Percentiles rank a stretch among this genome's conserved stretches.
Conservation (phyloP, 176 grass and related monocot species). For the Hsuehochloa calcarea region DNA sequence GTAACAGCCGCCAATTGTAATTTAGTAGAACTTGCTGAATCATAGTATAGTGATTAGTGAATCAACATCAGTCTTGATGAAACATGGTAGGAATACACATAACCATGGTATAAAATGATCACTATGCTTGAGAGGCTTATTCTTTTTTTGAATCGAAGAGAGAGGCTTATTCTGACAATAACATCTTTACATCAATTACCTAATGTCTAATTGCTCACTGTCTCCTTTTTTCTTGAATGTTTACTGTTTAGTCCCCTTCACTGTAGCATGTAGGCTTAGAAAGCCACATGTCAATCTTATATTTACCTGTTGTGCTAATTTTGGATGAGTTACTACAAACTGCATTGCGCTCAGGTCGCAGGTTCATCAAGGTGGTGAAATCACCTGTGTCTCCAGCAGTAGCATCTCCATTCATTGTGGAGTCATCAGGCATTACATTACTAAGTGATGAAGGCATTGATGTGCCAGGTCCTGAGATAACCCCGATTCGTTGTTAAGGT, state of each 20-base stretch:
- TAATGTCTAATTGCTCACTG: background rate
- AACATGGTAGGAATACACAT: constrained; percentile 18
- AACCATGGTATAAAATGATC: background rate
- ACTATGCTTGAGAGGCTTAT: background rate
- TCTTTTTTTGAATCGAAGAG: background rate
- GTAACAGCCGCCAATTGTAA: background rate
- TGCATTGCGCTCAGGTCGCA: constrained; percentile 45
- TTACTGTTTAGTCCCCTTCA: background rate
- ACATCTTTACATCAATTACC: background rate
- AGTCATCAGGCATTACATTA: constrained; percentile 73
- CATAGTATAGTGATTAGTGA: background rate
- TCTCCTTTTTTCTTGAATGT: background rate
- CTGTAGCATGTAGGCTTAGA: background rate
- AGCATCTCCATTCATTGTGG: constrained; percentile 77
- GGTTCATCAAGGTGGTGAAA: constrained; percentile 93
- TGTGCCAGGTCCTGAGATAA: constrained; percentile 70
- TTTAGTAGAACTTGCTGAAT: background rate
- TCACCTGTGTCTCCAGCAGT: constrained; percentile 84
- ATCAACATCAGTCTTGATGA: background rate
- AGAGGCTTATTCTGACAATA: constrained; percentile 12
- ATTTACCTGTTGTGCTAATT: background rate
- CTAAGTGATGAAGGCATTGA: constrained; percentile 61
- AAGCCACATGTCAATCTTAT: background rate
- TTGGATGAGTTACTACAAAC: background rate
- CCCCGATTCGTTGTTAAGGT: constrained; percentile 77